phyloP scores from a whole-genome alignment of 1,284 basidiomycete species.

The Ceratobasidium sp. region DNA sequence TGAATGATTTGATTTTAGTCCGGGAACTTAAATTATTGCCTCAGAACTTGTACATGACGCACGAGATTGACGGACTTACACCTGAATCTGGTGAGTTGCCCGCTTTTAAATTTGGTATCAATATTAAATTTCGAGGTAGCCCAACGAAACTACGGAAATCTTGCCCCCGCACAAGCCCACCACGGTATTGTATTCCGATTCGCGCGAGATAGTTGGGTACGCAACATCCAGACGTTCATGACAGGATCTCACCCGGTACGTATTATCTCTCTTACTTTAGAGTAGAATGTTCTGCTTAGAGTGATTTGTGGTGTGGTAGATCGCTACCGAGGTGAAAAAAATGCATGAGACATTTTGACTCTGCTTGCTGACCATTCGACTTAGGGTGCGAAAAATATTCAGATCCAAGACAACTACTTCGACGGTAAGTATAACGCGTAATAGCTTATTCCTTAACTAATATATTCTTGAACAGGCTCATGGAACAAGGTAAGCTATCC shows the following conservation, averaged over 20 bases:
- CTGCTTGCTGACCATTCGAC: too few species aligned
- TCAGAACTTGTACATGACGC: conserved; percentile 44
- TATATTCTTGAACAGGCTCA: conserved; percentile 13
- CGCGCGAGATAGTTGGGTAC: conserved; percentile 42
- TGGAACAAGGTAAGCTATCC: conserved; percentile 42
- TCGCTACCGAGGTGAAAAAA: conserved; percentile 42
- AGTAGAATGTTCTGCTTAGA: too few species aligned
- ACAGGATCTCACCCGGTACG: conserved; percentile 42
- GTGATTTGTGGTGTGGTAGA: not conserved
- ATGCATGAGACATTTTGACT: too few species aligned
- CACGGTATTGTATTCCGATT: conserved; percentile 43
- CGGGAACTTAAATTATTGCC: too few species aligned
- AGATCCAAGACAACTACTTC: conserved; percentile 44
- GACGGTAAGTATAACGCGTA: conserved; percentile 23
- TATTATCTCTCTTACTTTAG: not conserved
- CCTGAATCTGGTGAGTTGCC: conserved; percentile 22
- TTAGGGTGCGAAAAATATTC: conserved; percentile 37
- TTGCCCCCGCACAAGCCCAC: conserved; percentile 40
- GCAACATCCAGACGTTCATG: conserved; percentile 42
- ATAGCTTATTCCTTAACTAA: not conserved
- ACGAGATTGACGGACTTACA: conserved; percentile 38
- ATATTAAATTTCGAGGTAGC: not conserved
- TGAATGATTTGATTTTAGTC: too few species aligned
- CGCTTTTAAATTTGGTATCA: not conserved
- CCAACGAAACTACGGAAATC: conserved; percentile 41